A percentile compares a stretch with the other conserved stretches of the same genome.
Evolutionary conservation across 495 filamentous ascomycete genomes (phyloP).

Genomic region (Poronia punctata): DNA sequence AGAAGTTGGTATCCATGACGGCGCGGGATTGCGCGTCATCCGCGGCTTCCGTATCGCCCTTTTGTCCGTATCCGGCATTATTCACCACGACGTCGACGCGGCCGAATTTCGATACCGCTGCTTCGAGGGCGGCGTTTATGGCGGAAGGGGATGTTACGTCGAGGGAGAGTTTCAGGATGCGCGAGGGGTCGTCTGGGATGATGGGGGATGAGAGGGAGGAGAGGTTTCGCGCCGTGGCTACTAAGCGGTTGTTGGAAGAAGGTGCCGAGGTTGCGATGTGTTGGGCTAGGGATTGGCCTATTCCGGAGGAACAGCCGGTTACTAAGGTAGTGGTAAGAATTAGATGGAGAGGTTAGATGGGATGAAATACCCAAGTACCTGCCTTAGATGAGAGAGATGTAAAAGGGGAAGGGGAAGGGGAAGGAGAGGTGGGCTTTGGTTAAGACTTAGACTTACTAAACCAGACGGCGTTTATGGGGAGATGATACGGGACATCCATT

Average conservation of each 20-base stretch:
- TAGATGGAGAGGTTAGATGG: conserved; percentile 3
- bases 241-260: conserved; percentile 39
- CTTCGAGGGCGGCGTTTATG: conserved; percentile 35
- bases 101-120: conserved; percentile 30
- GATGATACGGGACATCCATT: no score
- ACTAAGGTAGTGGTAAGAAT: conserved; percentile 19
- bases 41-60: conserved; percentile 41
- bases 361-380: background rate
- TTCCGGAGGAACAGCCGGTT: conserved; percentile 44
- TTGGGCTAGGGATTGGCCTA: conserved; percentile 39
- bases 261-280: conserved; percentile 27
- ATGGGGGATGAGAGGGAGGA: conserved; percentile 28
- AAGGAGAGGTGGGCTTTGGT: no score
- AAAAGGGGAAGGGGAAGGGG: background rate
- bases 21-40: conserved; percentile 30
- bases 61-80: conserved; percentile 47
- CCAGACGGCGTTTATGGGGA: conserved; percentile 44
- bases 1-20: conserved; percentile 50
- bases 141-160: conserved; percentile 36
- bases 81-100: conserved; percentile 51
- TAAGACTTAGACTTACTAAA: conserved; percentile 31
- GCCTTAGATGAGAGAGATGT: background rate
- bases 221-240: conserved; percentile 41
- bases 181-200: conserved; percentile 27
- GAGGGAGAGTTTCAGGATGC: conserved; percentile 38